A percentile compares a stretch with the other conserved stretches of the same genome.
Conservation (phyloP, 257 asterid genomes). For the Salvia splendens region DNA sequence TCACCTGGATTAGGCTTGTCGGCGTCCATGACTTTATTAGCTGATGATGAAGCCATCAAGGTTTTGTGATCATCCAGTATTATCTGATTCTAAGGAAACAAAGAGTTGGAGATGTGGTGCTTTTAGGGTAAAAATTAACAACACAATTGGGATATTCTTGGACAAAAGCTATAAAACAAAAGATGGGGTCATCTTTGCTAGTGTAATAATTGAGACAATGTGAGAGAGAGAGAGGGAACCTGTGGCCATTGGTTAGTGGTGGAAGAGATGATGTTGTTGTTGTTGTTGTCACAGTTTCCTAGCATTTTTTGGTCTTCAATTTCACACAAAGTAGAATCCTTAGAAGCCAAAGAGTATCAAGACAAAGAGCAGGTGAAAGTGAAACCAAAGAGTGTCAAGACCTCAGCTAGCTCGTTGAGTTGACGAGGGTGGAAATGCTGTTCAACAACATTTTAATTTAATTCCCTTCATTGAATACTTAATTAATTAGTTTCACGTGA, state of each 20-base stretch:
- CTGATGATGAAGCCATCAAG: slow-evolving; percentile 17
- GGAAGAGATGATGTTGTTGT: slow-evolving; percentile 50
- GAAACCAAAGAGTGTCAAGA: slow-evolving; percentile 37
- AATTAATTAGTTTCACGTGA: background rate
- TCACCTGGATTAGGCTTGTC: slow-evolving; percentile 21
- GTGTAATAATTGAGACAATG: slow-evolving; percentile 52
- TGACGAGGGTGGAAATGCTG: slow-evolving; percentile 43
- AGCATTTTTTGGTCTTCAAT: slow-evolving; percentile 41
- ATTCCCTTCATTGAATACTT: too few species aligned
- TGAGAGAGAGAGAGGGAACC: slow-evolving; percentile 44
- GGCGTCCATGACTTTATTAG: slow-evolving; percentile 31
- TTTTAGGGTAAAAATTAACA: slow-evolving; percentile 51
- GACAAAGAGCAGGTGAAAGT: too few species aligned
- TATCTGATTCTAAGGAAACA: slow-evolving; percentile 44
- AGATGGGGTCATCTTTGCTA: slow-evolving; percentile 47
- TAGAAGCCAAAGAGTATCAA: too few species aligned
- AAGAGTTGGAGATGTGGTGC: slow-evolving; percentile 30
- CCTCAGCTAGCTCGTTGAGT: slow-evolving; percentile 31
- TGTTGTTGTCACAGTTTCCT: slow-evolving; percentile 50
- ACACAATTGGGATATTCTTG: slow-evolving; percentile 59
- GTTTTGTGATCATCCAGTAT: slow-evolving; percentile 42
- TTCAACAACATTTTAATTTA: too few species aligned
- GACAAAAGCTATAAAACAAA: slow-evolving; percentile 88
- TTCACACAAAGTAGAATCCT: slow-evolving; percentile 23
- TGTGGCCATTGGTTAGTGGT: slow-evolving; percentile 67